phyloP scores from a whole-genome alignment of 2,329 filamentous ascomycete genomes.

The Paracoccidioides lutzii region DNA sequence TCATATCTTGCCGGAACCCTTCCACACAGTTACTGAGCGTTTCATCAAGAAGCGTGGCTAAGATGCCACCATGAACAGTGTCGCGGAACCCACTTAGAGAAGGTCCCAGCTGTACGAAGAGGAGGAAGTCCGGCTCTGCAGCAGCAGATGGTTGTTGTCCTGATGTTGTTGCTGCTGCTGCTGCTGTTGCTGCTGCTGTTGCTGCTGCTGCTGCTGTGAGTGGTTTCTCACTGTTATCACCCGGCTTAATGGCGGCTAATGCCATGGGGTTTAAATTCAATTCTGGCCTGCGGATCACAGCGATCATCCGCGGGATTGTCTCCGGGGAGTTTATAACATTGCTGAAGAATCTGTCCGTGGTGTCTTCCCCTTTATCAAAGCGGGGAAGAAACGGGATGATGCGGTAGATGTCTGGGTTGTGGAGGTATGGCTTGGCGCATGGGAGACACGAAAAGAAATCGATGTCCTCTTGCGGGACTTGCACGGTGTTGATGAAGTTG shows the following conservation, averaged over 20 bases:
- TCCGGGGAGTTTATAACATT: slow-evolving; percentile 11
- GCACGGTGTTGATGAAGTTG: not conserved
- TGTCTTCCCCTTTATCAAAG: slow-evolving; percentile 5
- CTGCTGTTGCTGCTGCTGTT: not conserved
- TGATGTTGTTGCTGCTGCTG: not conserved
- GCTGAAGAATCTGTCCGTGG: slow-evolving; percentile 12
- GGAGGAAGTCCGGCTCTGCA: slow-evolving; percentile 8
- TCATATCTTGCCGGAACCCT: not conserved
- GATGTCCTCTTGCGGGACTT: not conserved
- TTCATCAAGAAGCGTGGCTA: slow-evolving; percentile 14
- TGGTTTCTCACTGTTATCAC: not conserved
- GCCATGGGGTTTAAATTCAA: not conserved
- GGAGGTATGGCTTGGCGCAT: not conserved
- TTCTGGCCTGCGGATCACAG: slow-evolving; percentile 7
- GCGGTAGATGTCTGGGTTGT: not conserved
- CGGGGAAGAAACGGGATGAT: slow-evolving; percentile 9
- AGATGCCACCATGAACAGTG: slow-evolving; percentile 11
- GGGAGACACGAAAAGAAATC: not conserved
- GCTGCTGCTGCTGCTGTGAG: not conserved
- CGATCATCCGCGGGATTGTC: slow-evolving; percentile 11
- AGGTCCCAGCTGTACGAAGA: slow-evolving; percentile 9
- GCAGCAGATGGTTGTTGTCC: not conserved
- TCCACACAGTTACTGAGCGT: slow-evolving; percentile 67
- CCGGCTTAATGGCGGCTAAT: not conserved
- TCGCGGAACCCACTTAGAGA: slow-evolving; percentile 10